These are phyloP conservation scores for Pestalotiopsis sp. DNA, from an alignment of 2,329 filamentous ascomycete genomes.

Conservation along the genomic window DNA sequence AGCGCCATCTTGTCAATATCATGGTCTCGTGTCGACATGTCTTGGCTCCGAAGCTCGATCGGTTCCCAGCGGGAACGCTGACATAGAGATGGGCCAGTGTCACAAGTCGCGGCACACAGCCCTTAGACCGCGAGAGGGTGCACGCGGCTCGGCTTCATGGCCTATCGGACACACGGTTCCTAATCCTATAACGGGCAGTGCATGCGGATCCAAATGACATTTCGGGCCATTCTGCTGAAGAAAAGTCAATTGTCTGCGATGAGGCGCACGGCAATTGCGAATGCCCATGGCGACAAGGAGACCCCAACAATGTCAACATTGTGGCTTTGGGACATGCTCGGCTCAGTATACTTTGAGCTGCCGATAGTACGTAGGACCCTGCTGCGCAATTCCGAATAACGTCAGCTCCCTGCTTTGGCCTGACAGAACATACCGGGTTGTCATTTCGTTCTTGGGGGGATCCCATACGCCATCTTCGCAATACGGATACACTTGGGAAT, in stretches of 20 bases:
- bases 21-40: not conserved
- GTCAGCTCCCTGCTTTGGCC: not conserved
- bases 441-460: not conserved
- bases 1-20: not conserved
- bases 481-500: not conserved
- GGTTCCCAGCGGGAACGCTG: not conserved
- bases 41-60: not conserved
- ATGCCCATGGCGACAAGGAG: not conserved
- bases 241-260: not conserved
- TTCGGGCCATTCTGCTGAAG: not conserved
- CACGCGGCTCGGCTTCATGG: not conserved
- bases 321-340: not conserved
- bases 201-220: not conserved
- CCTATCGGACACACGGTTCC: not conserved
- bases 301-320: not conserved
- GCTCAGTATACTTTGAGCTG: not conserved
- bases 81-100: not conserved
- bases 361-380: not conserved
- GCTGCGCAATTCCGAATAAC: not conserved
- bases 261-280: not conserved
- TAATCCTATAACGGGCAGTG: not conserved
- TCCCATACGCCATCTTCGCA: not conserved
- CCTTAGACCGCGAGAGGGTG: not conserved
- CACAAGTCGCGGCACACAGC: not conserved
- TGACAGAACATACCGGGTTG: not conserved